Evolutionary conservation across 441 rosid genomes (phyloP), one percentile per base, ranked within the genome.

Genomic region (Pelargonium australe): DNA sequence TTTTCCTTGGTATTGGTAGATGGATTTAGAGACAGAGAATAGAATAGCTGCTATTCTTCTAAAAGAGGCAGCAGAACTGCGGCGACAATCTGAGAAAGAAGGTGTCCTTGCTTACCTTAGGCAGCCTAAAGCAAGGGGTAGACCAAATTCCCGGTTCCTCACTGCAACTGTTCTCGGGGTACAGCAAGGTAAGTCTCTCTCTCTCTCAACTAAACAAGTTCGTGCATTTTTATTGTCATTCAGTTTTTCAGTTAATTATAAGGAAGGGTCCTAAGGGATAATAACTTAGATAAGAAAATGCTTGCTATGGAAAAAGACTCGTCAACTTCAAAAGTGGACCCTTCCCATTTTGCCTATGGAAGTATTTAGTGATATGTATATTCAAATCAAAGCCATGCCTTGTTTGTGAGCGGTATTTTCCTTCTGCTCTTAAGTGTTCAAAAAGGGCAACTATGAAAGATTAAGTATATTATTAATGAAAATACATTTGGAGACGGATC

Each of bases 21-120:
- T 94, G 99, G 97, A 91, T 87, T 73, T 94, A 70, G 90, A 87
- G 72, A 91, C 96, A 17, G 99, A 91, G 65, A 94, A 91, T 73
- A 83, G 95, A 70, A 84, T 91, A 76, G 97, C 96, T 77, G 82
- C 94, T 19, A 78, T 88, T 71, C 94, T 94, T 31, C 70, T 94
- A 75, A 89, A 87, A 80, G 99, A 94, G 83, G 95, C 96, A 4
- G 91, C 94, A 5, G 99, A 91, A 47, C 82, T 88, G 77, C 84
- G 88, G 66, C 82, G 80, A 55, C 85, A 81, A 81, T 96, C 95
- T 66, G 89, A 88, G 71, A 86, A 73, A 68, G 96, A 89, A 66
- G 96, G 94, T 0, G 83, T 88, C 0, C 83, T 83, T 76, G 95
- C 80, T 64, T 91, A 91, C 82, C 95, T 89, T 75, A 75, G 80